phyloP scores from a whole-genome alignment of 1,284 basidiomycete species.

The Moniliella sp. region DNA sequence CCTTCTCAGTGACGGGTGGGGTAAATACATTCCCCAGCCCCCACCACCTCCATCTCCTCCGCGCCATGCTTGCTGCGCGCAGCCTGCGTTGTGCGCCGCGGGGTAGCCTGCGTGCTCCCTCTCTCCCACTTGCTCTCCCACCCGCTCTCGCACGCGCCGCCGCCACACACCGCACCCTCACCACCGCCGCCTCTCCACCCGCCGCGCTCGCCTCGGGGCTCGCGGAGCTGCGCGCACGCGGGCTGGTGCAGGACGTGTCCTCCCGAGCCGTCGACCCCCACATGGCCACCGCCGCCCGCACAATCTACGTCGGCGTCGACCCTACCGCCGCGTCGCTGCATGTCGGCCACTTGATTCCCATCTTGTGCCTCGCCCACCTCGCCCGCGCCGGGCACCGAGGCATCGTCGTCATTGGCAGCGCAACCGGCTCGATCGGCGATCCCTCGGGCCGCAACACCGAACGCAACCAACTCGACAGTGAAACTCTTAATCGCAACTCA shows the following conservation, averaged over 20 bases:
- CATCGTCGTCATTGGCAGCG: slow-evolving; percentile 58
- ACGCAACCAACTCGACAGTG: slow-evolving; percentile 47
- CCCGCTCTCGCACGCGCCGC: too few relatives aligned
- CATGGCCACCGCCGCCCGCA: slow-evolving; percentile 20
- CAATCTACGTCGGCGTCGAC: slow-evolving; percentile 72
- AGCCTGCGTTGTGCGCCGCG: too few relatives aligned
- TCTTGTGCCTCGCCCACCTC: slow-evolving; percentile 70
- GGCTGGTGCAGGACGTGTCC: slow-evolving; percentile 10
- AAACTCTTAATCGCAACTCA: slow-evolving; percentile 49
- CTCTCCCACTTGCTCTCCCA: too few relatives aligned
- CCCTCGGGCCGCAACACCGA: slow-evolving; percentile 73
- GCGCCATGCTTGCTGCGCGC: too few relatives aligned
- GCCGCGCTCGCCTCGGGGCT: too few relatives aligned
- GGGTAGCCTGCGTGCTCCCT: too few relatives aligned
- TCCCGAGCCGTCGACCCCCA: slow-evolving; percentile 10
- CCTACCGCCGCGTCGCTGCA: slow-evolving; percentile 73
- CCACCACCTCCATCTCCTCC: too few relatives aligned
- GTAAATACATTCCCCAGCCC: too few relatives aligned
- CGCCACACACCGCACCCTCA: too few relatives aligned
- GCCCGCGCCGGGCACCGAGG: slow-evolving; percentile 56
- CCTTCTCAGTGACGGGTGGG: too few relatives aligned
- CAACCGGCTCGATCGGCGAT: slow-evolving; percentile 87
- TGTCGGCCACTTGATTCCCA: slow-evolving; percentile 73
- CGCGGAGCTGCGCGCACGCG: slow-evolving; percentile 8
- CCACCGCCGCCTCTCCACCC: too few relatives aligned